Evolutionary conservation across 1,284 basidiomycete species (phyloP).

Genomic region (Trichosporon faecale): DNA sequence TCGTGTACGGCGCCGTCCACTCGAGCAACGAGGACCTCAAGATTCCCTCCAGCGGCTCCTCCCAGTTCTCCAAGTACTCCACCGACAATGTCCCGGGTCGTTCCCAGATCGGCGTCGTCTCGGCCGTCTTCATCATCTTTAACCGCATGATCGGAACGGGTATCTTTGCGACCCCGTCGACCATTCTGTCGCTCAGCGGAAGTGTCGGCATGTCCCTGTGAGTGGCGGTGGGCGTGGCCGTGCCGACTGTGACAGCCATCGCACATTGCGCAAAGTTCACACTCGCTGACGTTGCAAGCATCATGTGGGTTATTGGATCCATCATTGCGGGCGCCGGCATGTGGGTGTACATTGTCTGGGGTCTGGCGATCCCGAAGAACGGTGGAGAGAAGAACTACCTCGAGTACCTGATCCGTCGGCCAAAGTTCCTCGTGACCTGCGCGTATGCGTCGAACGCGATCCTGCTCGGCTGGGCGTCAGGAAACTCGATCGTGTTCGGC

Average conservation of each 20-base stretch:
- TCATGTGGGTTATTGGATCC: conserved; percentile 36
- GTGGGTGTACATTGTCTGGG: conserved; percentile 34
- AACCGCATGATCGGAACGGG: conserved; percentile 24
- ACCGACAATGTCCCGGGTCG: conserved; percentile 7
- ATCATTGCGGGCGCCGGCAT: conserved; percentile 33
- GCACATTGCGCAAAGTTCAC: not conserved
- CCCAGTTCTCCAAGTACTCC: not conserved
- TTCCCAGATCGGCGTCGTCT: conserved; percentile 17
- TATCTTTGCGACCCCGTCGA: conserved; percentile 24
- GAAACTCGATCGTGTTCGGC: conserved; percentile 25
- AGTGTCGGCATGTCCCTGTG: conserved; percentile 22
- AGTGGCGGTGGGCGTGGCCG: not conserved
- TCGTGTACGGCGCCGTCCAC: not conserved
- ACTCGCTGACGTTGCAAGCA: not conserved
- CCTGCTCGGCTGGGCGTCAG: conserved; percentile 24
- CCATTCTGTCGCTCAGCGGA: conserved; percentile 21
- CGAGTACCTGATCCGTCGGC: conserved; percentile 25
- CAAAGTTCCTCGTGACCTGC: conserved; percentile 23
- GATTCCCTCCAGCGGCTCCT: not conserved
- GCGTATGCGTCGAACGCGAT: conserved; percentile 26
- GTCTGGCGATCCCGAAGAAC: conserved; percentile 25
- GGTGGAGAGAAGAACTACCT: conserved; percentile 32
- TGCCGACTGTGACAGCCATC: no score
- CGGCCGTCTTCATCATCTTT: conserved; percentile 21
- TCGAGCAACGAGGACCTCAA: not conserved